phyloP scores from a whole-genome alignment of 371 early-diverging fungal species.

The Umbelopsis sp. region DNA sequence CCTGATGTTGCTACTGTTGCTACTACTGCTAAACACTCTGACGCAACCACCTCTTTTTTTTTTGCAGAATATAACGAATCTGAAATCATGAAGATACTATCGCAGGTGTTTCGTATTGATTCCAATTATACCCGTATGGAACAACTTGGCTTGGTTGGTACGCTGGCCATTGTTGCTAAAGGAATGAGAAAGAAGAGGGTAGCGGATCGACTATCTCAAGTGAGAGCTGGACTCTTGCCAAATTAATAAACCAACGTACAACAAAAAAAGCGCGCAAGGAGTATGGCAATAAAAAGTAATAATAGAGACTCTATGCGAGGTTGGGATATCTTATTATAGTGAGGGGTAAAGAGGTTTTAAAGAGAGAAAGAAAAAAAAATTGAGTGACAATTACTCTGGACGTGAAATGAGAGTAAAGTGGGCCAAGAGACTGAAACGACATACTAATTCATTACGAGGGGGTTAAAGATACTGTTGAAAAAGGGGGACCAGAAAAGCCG shows the following conservation, averaged over 20 bases:
- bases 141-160: neutral
- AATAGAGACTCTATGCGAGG: neutral
- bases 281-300: neutral
- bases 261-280: neutral
- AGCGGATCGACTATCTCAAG: neutral
- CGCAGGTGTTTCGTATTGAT: neutral
- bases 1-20: neutral
- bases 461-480: conserved; percentile 1
- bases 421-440: neutral
- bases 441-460: conserved; percentile 1
- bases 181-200: conserved; percentile 10
- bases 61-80: conserved; percentile 6
- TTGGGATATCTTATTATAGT: conserved; percentile 1
- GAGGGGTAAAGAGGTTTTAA: too few species aligned
- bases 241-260: neutral
- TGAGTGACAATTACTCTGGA: neutral
- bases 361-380: too few species aligned
- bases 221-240: conserved; percentile 3
- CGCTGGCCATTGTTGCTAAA: neutral
- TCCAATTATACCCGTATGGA: neutral
- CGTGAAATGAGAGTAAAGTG: neutral
- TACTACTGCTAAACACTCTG: neutral
- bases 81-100: neutral
- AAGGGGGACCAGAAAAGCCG: neutral
- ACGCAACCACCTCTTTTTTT: neutral